Evolutionary conservation across 495 filamentous ascomycete genomes (phyloP).

Genomic region (Podospora pseudocomata): DNA sequence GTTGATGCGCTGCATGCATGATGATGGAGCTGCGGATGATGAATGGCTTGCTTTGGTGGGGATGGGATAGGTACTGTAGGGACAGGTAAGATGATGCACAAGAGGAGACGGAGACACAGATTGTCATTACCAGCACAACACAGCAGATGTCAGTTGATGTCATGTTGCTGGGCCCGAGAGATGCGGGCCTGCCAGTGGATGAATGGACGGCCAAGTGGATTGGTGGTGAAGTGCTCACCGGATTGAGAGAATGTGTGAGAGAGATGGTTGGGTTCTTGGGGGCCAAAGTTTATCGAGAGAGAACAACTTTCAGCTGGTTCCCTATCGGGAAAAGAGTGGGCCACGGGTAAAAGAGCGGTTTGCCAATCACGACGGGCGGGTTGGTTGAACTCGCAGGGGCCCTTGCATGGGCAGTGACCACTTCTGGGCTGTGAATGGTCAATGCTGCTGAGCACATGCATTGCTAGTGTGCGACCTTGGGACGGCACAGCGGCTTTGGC

Average conservation of each 20-base stretch:
- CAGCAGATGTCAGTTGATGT: background rate
- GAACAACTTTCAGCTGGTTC: slow-evolving; percentile 11
- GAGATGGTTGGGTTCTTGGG: background rate
- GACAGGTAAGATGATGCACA: no score
- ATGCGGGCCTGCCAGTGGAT: background rate
- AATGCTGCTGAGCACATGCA: slow-evolving; percentile 18
- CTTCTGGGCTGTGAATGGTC: slow-evolving; percentile 12
- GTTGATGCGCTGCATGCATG: slow-evolving; percentile 5
- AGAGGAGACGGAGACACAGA: background rate
- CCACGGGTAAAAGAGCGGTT: background rate
- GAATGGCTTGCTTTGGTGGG: background rate
- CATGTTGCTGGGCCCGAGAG: background rate
- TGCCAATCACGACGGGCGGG: slow-evolving; percentile 14
- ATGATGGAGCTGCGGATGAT: background rate
- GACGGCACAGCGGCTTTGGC: slow-evolving; percentile 2
- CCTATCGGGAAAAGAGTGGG: slow-evolving; percentile 8
- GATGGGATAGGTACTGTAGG: background rate
- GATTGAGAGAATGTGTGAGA: slow-evolving; percentile 4
- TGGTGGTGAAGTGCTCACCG: slow-evolving; percentile 13
- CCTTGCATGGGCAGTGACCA: slow-evolving; percentile 15
- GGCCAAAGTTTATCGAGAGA: background rate
- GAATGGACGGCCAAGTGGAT: background rate
- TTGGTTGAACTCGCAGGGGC: slow-evolving; percentile 11
- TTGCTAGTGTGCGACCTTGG: slow-evolving; percentile 15
- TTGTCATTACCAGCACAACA: background rate